phyloP scores from a whole-genome alignment of 2,329 filamentous ascomycete genomes.

The Cladosporium austrohemisphaericum region DNA sequence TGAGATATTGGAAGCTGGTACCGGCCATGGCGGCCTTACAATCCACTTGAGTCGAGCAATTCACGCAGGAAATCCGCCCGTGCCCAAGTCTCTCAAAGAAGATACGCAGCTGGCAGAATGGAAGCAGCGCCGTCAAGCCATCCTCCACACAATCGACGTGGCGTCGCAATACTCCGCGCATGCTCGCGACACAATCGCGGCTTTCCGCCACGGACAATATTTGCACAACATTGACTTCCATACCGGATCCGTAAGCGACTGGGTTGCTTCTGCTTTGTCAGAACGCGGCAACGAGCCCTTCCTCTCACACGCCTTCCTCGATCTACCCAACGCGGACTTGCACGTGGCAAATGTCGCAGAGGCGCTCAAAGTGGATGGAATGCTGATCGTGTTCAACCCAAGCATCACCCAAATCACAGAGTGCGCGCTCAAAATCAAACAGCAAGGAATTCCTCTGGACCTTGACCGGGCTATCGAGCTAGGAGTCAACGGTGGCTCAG shows the following conservation, averaged over 20 bases:
- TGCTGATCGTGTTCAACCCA: constrained; percentile 68
- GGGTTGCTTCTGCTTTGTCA: constrained; percentile 54
- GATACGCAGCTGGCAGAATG: constrained; percentile 29
- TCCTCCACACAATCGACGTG: constrained; percentile 73
- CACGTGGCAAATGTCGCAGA: constrained; percentile 50
- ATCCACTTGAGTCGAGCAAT: constrained; percentile 71
- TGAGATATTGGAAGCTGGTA: constrained; percentile 80
- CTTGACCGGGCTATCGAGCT: constrained; percentile 61
- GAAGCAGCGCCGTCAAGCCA: constrained; percentile 53
- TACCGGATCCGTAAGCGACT: constrained; percentile 61
- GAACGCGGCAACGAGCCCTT: constrained; percentile 52
- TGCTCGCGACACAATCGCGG: constrained; percentile 61
- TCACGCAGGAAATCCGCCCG: constrained; percentile 63
- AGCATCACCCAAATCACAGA: constrained; percentile 73
- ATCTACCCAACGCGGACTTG: constrained; percentile 62
- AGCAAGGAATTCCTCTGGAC: constrained; percentile 53
- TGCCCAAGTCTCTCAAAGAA: constrained; percentile 33
- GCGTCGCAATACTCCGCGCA: constrained; percentile 59
- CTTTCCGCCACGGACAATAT: constrained; percentile 69
- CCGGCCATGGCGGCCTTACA: constrained; percentile 77
- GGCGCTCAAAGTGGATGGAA: constrained; percentile 62
- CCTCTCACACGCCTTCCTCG: constrained; percentile 67
- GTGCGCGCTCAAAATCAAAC: constrained; percentile 55
- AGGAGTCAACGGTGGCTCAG: constrained; percentile 45
- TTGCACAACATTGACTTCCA: constrained; percentile 69